Evolutionary conservation across 495 filamentous ascomycete genomes (phyloP).

Genomic region (Oleoguttula mirabilis): DNA sequence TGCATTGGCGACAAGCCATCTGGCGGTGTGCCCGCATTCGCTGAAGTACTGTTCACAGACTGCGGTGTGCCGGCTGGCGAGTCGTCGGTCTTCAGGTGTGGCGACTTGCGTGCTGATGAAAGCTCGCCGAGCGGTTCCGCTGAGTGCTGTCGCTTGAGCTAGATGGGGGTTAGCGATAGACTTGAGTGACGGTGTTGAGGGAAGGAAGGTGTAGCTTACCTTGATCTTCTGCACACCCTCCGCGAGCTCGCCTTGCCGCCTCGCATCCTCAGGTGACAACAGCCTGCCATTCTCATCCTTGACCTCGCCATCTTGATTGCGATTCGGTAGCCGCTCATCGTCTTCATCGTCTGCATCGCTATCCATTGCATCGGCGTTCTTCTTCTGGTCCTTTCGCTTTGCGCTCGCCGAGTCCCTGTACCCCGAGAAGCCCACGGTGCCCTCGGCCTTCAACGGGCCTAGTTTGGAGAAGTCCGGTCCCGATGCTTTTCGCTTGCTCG

Average conservation of each 20-base stretch:
- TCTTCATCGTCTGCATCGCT: constrained; percentile 57
- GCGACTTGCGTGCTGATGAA: constrained; percentile 29
- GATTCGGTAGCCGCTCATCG: constrained; percentile 30
- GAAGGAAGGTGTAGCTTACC: constrained; percentile 43
- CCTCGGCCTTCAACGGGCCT: constrained; percentile 67
- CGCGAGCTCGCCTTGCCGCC: constrained; percentile 70
- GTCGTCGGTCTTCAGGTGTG: constrained; percentile 15
- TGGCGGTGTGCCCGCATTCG: constrained; percentile 18
- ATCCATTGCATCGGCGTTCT: constrained; percentile 58
- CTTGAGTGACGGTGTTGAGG: too few species aligned
- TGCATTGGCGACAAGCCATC: constrained; percentile 17
- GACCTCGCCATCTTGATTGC: constrained; percentile 58
- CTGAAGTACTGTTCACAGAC: constrained; percentile 17
- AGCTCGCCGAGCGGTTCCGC: constrained; percentile 53
- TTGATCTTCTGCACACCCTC: constrained; percentile 88
- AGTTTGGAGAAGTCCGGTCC: constrained; percentile 74
- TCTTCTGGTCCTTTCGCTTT: constrained; percentile 39
- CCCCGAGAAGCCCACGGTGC: constrained; percentile 76
- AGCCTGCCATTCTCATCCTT: constrained; percentile 48
- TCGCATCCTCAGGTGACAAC: constrained; percentile 67
- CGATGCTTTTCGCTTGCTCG: constrained; percentile 58
- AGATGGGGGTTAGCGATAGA: constrained; percentile 9
- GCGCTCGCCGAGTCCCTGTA: constrained; percentile 62
- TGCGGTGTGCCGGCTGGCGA: constrained; percentile 14
- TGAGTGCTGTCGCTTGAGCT: constrained; percentile 95